Evolutionary conservation across 2,329 filamentous ascomycete genomes (phyloP).

Genomic region (Talaromyces piceae): DNA sequence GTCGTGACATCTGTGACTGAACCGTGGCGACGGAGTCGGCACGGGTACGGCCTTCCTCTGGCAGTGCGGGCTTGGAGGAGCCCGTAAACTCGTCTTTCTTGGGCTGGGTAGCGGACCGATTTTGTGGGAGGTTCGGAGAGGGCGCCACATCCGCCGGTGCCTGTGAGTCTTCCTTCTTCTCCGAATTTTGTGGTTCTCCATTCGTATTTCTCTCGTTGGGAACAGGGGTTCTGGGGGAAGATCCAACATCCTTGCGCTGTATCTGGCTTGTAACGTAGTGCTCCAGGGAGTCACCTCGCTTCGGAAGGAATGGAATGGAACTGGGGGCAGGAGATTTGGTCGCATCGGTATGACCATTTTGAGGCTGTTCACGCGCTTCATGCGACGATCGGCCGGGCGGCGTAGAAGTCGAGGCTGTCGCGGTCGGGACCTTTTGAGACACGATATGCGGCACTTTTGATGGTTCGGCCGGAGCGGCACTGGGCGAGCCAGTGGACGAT

Average conservation of each 20-base stretch:
- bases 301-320: constrained; percentile 37
- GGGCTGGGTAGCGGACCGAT: constrained; percentile 24
- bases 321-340: constrained; percentile 23
- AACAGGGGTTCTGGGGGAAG: constrained; percentile 2
- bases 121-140: constrained; percentile 1
- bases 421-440: constrained; percentile 10
- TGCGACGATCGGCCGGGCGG: constrained; percentile 47
- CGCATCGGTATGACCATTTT: constrained; percentile 43
- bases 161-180: constrained; percentile 4
- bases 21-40: constrained; percentile 45
- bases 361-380: constrained; percentile 49
- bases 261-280: constrained; percentile 45
- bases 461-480: constrained; percentile 11
- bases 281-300: constrained; percentile 55
- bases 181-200: background rate
- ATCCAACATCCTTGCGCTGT: constrained; percentile 56
- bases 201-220: background rate
- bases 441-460: constrained; percentile 26
- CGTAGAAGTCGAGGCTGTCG: constrained; percentile 20
- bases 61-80: constrained; percentile 2
- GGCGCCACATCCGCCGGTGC: constrained; percentile 2
- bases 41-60: constrained; percentile 20
- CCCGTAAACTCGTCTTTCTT: constrained; percentile 36
- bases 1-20: constrained; percentile 27
- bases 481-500: constrained; percentile 29